phyloP scores from a whole-genome alignment of 495 filamentous ascomycete genomes.

The Trichoderma asperelloides region DNA sequence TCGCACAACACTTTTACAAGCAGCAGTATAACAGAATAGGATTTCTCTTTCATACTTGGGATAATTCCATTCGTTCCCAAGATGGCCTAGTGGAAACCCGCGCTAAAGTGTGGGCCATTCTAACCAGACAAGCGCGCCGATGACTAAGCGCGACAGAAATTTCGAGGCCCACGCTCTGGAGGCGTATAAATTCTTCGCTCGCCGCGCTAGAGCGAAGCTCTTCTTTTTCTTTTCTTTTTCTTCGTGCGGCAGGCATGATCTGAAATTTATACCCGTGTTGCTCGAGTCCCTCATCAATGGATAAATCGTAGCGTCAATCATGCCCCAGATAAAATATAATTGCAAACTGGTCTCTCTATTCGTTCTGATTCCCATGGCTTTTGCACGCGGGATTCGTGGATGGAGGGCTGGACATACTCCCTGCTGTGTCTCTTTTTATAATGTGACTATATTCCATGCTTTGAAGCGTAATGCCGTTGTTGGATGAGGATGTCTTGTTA shows the following conservation, averaged over 20 bases:
- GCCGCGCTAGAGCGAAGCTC: background rate
- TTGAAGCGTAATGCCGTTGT: no score
- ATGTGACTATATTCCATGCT: background rate
- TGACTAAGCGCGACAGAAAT: background rate
- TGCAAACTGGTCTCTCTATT: slow-evolving; percentile 31
- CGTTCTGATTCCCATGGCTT: slow-evolving; percentile 3
- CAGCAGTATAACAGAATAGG: no score
- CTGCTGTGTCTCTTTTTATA: background rate
- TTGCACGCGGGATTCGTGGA: slow-evolving; percentile 35
- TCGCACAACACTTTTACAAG: no score
- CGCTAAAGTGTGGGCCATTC: background rate
- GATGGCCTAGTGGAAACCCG: background rate
- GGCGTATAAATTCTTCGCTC: background rate
- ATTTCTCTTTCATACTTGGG: no score
- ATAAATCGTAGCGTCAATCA: slow-evolving; percentile 34
- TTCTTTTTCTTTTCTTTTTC: slow-evolving; percentile 22
- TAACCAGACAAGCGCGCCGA: background rate
- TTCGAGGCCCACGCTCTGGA: background rate
- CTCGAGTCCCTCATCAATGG: slow-evolving; percentile 34
- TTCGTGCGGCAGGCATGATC: slow-evolving; percentile 32
- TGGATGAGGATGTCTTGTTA: no score
- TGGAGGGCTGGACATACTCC: slow-evolving; percentile 34
- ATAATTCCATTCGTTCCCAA: background rate
- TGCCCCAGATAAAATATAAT: slow-evolving; percentile 40
- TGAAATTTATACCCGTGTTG: slow-evolving; percentile 39